Base-by-base conservation (phyloP, 2,329 filamentous ascomycete species). In the Aspergillus sergii region DNA sequence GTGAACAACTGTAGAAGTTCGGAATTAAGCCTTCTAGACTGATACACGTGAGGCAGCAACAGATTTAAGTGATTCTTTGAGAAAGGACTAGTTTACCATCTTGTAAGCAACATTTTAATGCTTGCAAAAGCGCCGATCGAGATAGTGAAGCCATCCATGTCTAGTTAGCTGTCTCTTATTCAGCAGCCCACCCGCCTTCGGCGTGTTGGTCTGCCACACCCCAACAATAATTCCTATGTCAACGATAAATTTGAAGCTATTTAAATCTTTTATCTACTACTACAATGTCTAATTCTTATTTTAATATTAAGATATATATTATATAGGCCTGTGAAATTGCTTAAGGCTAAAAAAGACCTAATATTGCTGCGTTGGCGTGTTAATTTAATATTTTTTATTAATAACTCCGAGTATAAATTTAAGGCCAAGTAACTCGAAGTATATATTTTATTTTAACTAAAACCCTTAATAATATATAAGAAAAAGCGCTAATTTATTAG, bases 181-280 rank as follows among this genome's bases (percentile, higher is more conserved):
- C 46, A 50, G 46, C 46, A 50, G 46, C 46, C 46, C 46, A 50
- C 46, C 46, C 46, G 46, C 46, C 46, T 50, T 50, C 46, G 46
- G 46, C 46, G 46, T 50, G 46, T 50, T 50, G 46, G 46, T 50
- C 46, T 50, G 46, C 43, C 43, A 3, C 43, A 46, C 21, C 43
- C 7, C 10, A n/a, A 46, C 43, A 4, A 23, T 23, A 46, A 46
- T 46, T 46, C 19, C 19, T 19, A 46, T 5, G 2, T 12, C 8
- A 19, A n/a, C 21, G 14, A 45, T 45, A 45, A 45, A 45, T 45
- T 45, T 45, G 21, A 45, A 45, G 43, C 43, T 46, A 46, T 46
- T 46, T 19, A 46, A 19, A 46, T 1, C 19, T 46, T 46, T 46
- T 46, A n/a, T 23, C 3, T 36, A 36, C 34, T 2, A 36, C 10